Conservation (phyloP, 192 early-diverging fungal species). For the Entomortierella chlamydospora region DNA sequence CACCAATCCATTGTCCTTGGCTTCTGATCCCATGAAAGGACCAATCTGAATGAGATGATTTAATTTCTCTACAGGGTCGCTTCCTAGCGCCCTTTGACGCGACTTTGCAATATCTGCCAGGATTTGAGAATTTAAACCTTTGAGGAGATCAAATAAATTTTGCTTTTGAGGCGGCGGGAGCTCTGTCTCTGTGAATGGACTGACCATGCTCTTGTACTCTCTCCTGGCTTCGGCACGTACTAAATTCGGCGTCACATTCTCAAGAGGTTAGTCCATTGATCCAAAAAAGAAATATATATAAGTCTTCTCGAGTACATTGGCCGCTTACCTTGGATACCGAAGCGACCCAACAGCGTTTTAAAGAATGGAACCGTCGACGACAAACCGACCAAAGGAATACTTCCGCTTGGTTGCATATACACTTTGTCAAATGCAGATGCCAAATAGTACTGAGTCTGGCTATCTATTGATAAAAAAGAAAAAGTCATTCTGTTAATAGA, state of each 20-base stretch:
- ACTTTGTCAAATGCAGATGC: conserved; percentile 75
- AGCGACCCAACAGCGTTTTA: conserved; percentile 65
- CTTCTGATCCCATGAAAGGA: conserved; percentile 63
- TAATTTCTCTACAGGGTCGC: conserved; percentile 55
- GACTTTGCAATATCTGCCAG: conserved; percentile 61
- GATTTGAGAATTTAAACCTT: conserved; percentile 66
- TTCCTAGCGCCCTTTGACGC: conserved; percentile 39
- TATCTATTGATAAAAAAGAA: conserved; percentile 44
- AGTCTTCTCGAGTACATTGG: background rate
- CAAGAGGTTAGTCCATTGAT: background rate
- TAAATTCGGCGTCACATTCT: background rate
- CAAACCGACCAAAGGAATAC: conserved; percentile 70
- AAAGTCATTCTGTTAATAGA: background rate
- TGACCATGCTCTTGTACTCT: conserved; percentile 69
- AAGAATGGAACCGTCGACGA: conserved; percentile 63
- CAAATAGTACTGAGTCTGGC: conserved; percentile 72
- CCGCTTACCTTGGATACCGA: conserved; percentile 61
- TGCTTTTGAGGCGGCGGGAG: conserved; percentile 66
- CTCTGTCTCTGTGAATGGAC: conserved; percentile 61
- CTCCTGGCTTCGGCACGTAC: conserved; percentile 64
- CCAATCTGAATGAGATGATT: conserved; percentile 66
- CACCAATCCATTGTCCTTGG: conserved; percentile 64
- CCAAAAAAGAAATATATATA: background rate
- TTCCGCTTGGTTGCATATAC: conserved; percentile 68
- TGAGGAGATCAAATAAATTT: conserved; percentile 64